Evolutionary conservation across 805 yeast genomes (phyloP), one percentile per base, ranked within the genome.

Genomic region (Kregervanrija delftensis): DNA sequence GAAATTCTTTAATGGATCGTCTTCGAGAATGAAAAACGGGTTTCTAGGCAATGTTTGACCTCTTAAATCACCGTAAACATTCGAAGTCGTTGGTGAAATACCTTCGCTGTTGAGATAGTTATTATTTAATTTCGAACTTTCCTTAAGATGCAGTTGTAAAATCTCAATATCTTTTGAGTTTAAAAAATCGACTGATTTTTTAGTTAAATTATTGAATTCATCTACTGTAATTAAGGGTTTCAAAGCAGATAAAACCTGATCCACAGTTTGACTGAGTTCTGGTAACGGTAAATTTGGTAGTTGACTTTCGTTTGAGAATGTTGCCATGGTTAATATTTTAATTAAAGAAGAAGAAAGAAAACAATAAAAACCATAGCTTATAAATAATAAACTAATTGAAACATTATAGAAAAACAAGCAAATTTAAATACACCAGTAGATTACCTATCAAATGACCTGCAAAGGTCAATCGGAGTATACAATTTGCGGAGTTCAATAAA

Each of bases 41-140:
- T 84, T 85, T 49, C 91, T 68, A 5, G 95, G 95, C 37, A 85
- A 65, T 1, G 81, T 76, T 50, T 80, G 83, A 15, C 85, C 84
- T 41, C 80, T 68, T 30, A 79, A 65, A 44, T 78, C 83, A 13
- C 83, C 83, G 53, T 79, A 79, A 33, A 77, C 74, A 11, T 79
- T 79, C 0, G 85, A 77, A 33, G 79, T 72, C 8, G 75, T 72
- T 37, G 77, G 68, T 10, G 73, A 57, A 14, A 66, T 64, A 1
- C 67, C 69, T 22, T 57, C 68, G 31, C 71, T 71, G 52, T 80
- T 81, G 43, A 84, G 61, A 60, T 84, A 84, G 50, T 74, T 68
- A 8, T 69, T 67, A 40, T 73, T 68, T 5, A 61, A 56, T 14
- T 52, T 49, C 11, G 77, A 64, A n/a, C 76, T 73, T 28, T 72